Conservation (phyloP, 148 eudicot species). For the Pharnaceum exiguum region DNA sequence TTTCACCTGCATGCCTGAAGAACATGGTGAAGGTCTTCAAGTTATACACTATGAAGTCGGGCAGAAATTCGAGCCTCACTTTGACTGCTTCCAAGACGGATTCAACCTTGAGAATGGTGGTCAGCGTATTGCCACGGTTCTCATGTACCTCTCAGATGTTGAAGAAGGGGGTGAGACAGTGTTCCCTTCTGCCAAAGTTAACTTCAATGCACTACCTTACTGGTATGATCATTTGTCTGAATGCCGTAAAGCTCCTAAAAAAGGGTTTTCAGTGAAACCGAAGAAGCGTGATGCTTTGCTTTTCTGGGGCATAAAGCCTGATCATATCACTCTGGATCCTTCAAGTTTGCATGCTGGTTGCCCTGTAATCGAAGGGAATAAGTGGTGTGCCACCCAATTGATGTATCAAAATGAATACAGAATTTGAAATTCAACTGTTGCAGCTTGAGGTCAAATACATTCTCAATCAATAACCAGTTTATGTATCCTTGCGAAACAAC, state of each 20-base stretch:
- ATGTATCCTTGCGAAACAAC: too few relatives aligned
- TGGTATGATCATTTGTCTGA: conserved; percentile 89
- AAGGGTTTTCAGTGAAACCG: conserved; percentile 81
- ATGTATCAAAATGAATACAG: conserved; percentile 56
- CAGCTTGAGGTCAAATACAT: conserved; percentile 26
- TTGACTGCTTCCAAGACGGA: conserved; percentile 77
- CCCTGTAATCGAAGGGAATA: conserved; percentile 71
- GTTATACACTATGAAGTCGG: conserved; percentile 93
- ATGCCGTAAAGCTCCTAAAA: conserved; percentile 88
- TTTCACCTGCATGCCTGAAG: conserved; percentile 85
- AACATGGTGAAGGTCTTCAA: conserved; percentile 96
- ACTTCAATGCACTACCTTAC: conserved; percentile 66
- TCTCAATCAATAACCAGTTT: too few relatives aligned
- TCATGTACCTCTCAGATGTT: conserved; percentile 94
- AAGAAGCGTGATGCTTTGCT: conserved; percentile 90
- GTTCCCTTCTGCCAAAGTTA: conserved; percentile 86
- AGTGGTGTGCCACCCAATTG: conserved; percentile 91
- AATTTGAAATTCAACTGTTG: conserved; percentile 18
- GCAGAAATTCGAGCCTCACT: conserved; percentile 90
- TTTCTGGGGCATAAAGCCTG: conserved; percentile 98
- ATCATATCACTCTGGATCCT: conserved; percentile 76
- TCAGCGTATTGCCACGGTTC: conserved; percentile 90
- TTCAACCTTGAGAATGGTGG: conserved; percentile 79
- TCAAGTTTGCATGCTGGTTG: conserved; percentile 93
- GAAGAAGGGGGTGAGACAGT: conserved; percentile 98